Evolutionary conservation across 495 filamentous ascomycete species (phyloP).

Genomic region (Choiromyces venosus): DNA sequence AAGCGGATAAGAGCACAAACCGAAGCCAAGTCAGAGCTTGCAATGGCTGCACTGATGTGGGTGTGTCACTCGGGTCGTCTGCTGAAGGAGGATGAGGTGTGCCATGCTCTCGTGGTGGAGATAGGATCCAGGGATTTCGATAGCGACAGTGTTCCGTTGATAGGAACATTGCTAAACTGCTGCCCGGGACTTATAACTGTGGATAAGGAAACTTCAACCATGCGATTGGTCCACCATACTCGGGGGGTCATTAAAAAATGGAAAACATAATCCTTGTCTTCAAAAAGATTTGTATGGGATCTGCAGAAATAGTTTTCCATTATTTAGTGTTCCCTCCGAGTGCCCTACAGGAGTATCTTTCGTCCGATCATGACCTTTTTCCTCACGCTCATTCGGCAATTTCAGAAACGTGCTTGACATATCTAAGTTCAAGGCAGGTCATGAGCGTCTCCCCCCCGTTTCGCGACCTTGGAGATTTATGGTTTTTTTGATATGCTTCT

Average conservation of each 20-base stretch:
- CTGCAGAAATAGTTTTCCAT: no score
- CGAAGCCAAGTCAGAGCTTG: not conserved
- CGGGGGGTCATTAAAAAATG: no score
- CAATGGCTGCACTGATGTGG: not conserved
- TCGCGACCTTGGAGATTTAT: not conserved
- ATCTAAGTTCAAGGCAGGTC: not conserved
- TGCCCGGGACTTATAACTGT: slow-evolving; percentile 15
- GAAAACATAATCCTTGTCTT: no score
- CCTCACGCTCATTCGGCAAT: not conserved
- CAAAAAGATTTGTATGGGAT: no score
- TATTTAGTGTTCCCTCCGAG: no score
- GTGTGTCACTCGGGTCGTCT: not conserved
- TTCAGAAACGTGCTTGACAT: not conserved
- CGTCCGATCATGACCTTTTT: not conserved
- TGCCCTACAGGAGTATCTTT: not conserved
- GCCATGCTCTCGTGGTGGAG: not conserved
- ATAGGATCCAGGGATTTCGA: not conserved
- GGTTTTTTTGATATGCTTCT: not conserved
- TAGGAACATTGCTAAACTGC: not conserved
- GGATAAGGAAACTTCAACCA: not conserved
- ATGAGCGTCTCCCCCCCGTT: not conserved
- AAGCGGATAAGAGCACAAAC: not conserved
- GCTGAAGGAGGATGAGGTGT: not conserved
- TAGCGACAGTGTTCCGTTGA: not conserved
- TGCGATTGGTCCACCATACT: not conserved